A percentile compares a stretch with the other conserved stretches of the same genome.
phyloP scores from a whole-genome alignment of 257 asterid genomes.

The Lavandula angustifolia region DNA sequence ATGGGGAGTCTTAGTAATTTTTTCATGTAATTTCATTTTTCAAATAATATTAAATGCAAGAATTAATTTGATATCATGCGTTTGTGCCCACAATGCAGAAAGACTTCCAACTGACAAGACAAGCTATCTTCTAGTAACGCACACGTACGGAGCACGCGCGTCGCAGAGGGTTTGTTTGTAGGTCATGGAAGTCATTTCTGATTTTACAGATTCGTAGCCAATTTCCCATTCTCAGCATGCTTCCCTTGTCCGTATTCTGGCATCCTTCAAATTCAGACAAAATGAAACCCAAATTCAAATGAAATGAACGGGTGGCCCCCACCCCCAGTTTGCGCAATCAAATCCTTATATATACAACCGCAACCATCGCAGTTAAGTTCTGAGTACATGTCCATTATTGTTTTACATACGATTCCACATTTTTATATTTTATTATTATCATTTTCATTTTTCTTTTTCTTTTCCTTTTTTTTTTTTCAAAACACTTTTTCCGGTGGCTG shows the following conservation, averaged over 20 bases:
- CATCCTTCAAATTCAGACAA: conserved; percentile 56
- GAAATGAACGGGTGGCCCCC: conserved; percentile 44
- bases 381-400: conserved; percentile 28
- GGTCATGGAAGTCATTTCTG: conserved; percentile 7
- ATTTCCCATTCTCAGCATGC: conserved; percentile 36
- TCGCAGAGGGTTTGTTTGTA: background rate
- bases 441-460: background rate
- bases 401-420: conserved; percentile 21
- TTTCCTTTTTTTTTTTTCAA: background rate
- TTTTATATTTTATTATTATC: conserved; percentile 4
- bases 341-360: conserved; percentile 53
- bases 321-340: conserved; percentile 31
- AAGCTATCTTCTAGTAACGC: conserved; percentile 6
- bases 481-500: conserved; percentile 40
- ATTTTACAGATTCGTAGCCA: conserved; percentile 46
- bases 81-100: background rate
- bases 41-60: too few relatives aligned
- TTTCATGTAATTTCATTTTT: too few relatives aligned
- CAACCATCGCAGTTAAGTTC: conserved; percentile 32
- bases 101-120: background rate
- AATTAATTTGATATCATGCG: too few relatives aligned
- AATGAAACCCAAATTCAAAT: conserved; percentile 73
- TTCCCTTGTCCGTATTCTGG: conserved; percentile 34
- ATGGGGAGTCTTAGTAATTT: background rate
- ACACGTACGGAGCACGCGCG: conserved; percentile 25